Base-by-base conservation (phyloP, 768 basidiomycete species). In the Suillus brevipes region DNA sequence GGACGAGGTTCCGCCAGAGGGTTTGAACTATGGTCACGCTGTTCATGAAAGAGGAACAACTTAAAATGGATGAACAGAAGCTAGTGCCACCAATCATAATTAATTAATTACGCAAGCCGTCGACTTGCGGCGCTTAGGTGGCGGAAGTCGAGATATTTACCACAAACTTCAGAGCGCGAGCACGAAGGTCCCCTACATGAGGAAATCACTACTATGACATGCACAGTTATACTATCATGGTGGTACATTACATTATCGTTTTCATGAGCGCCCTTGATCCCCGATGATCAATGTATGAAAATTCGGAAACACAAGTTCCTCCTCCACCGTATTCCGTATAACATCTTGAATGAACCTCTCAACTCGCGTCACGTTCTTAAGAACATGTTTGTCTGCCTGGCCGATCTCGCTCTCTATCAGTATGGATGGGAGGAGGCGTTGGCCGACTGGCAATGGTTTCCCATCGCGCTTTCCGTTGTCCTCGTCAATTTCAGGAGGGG, bases 321-420 rank as follows among this genome's bases (percentile, higher is more conserved):
- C 97, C 74, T 97, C 95, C 53, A 99, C 79, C 2, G 95, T 96
- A 75, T 93, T 98, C 66, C 97, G 86, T 66, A 98, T 90, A 40
- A 97, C 93, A 72, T 99, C 95, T 75, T 95, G 91, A 60, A 99
- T 94, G 76, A 98, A 98, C 40, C 90, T 83, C 77, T 99, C 97
- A 14, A 99, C 92, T 64, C 97, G 87, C 5, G 93, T 94, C 31
- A 98, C 97, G 69, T 99, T 98, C 78, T 95, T 93, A 67, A 98
- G 74, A 13, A 97, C 93, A 79, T 99, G 96, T 68, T 95, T 97
- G 74, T 98, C 95, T 56, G 89, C 81, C 80, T 98, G 93, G 4
- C 97, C 97, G 60, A 99, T 97, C 81, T 98, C 96, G 72, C 92
- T 95, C 78, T 99, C 97, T 77, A 99, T 96, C 69, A 89, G 85